Base-by-base conservation (phyloP, 305 asterid genomes). In the Solanum hybrid region DNA sequence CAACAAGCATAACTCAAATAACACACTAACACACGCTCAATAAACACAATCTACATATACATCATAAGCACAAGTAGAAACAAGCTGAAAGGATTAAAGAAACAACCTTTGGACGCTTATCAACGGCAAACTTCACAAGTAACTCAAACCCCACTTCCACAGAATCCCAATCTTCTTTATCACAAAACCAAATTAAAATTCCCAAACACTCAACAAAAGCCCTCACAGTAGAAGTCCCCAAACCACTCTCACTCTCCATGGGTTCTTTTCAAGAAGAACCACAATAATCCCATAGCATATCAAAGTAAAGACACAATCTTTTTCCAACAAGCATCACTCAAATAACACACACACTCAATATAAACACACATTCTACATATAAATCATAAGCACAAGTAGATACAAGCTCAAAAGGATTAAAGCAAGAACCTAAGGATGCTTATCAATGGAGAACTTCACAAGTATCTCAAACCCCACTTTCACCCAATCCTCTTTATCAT, bases 31-130 rank as follows among this genome's bases (percentile, higher is more conserved):
- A 51, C 87, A 12, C 26, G 20, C 24, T 56, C 6, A 81, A 40
- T 14, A 27, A 26, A 81, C 27, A 27, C 87, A 84, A 51, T 31
- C 4, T 31, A 31, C 12, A 51, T 10, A 26, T 31, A 14, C 36
- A 79, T 36, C 85, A 80, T 12, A 71, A 10, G 29, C 73, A 75
- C 71, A 34, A 29, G 24, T 17, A 42, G 51, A 56, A 6, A 56
- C 69, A 56, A 56, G 10, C 24, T 56, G 69, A 56, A 56, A 56
- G 69, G 36, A 29, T 27, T 16, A 36, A 46, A 78, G 31, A 35
- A 17, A n/a, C 7, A 56, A 97, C 98, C 99, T 96, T 95, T 5
- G 99, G 98, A 10, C 98, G 95, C 93, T 93, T 96, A 92, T 96
- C 98, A 37, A 93, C 86, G 20, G 99, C 95, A 82, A 92, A 94